Evolutionary conservation across 495 filamentous ascomycete genomes (phyloP).

Genomic region (Cryomyces minteri): DNA sequence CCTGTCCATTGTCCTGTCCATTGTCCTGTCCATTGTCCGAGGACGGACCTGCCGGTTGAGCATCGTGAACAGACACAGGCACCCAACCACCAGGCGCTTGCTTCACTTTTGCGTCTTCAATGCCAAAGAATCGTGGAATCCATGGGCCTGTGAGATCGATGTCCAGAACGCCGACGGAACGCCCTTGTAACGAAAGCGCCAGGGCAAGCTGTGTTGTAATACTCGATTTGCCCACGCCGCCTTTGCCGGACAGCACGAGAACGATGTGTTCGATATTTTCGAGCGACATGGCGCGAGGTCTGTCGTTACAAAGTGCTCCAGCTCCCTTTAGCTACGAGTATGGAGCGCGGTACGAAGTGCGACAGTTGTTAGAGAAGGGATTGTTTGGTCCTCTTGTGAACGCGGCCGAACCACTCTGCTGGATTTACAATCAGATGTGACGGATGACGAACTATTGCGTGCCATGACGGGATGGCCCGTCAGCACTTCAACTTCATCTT

Average conservation of each 20-base stretch:
- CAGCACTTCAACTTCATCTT: too few relatives aligned
- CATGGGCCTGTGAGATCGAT: conserved; percentile 92
- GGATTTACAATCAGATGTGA: too few relatives aligned
- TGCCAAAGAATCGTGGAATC: conserved; percentile 81
- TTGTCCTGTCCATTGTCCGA: too few relatives aligned
- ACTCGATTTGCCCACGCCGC: conserved; percentile 93
- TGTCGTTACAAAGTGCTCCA: too few relatives aligned
- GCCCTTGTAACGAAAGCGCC: conserved; percentile 63
- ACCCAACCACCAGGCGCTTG: conserved; percentile 82
- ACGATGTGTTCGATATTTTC: conserved; percentile 22
- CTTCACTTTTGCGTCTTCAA: conserved; percentile 75
- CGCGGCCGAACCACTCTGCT: too few relatives aligned
- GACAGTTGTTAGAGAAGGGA: too few relatives aligned
- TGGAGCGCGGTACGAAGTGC: too few relatives aligned
- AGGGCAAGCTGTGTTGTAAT: conserved; percentile 89
- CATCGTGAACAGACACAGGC: conserved; percentile 60
- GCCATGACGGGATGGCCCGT: too few relatives aligned
- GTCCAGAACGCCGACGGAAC: conserved; percentile 87
- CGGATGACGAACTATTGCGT: too few relatives aligned
- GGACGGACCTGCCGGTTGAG: conserved; percentile 11
- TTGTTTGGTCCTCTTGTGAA: too few relatives aligned
- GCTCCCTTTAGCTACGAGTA: too few relatives aligned
- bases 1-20: conserved; percentile 1
- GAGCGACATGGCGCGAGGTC: conserved; percentile 17
- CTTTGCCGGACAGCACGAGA: conserved; percentile 82